Evolutionary conservation across 768 basidiomycete genomes (phyloP).

Genomic region (Exidia glandulosa): DNA sequence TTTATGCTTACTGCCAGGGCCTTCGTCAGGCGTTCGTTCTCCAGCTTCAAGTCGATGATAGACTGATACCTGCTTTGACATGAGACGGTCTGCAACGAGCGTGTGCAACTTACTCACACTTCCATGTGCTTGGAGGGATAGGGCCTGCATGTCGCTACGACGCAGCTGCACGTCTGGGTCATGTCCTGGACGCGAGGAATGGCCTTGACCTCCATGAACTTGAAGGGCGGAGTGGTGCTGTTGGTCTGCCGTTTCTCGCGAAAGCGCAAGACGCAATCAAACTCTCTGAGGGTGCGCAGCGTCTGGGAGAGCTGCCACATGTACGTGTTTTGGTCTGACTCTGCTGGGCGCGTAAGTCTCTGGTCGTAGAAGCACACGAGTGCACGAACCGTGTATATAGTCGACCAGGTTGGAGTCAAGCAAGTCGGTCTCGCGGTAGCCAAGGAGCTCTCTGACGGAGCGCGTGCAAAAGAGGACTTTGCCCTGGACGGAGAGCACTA

Average conservation of each 20-base stretch:
- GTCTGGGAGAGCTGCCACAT: not conserved
- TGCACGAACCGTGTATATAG: slow-evolving; percentile 46
- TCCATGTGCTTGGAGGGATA: not conserved
- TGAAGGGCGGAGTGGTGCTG: not conserved
- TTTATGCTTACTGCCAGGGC: slow-evolving; percentile 20
- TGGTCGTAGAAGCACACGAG: not conserved
- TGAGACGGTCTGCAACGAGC: not conserved
- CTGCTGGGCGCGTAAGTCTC: not conserved
- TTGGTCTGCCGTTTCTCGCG: not conserved
- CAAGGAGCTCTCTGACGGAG: slow-evolving; percentile 59
- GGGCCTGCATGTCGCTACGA: not conserved
- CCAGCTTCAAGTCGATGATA: slow-evolving; percentile 66
- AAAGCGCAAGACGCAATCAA: not conserved
- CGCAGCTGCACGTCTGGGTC: not conserved
- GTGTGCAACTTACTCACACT: not conserved
- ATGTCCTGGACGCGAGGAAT: not conserved
- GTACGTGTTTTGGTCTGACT: not conserved
- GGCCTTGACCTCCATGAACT: slow-evolving; percentile 1
- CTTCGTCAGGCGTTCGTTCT: slow-evolving; percentile 71
- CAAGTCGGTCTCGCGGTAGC: slow-evolving; percentile 66
- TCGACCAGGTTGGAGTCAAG: slow-evolving; percentile 56
- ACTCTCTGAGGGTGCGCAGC: not conserved
- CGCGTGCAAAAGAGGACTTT: slow-evolving; percentile 58
- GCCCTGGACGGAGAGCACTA: slow-evolving; percentile 52
- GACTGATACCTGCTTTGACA: slow-evolving; percentile 25